These are phyloP conservation scores for Prunella vulgaris DNA, from an alignment of 257 asterid species.

Conservation along the genomic window DNA sequence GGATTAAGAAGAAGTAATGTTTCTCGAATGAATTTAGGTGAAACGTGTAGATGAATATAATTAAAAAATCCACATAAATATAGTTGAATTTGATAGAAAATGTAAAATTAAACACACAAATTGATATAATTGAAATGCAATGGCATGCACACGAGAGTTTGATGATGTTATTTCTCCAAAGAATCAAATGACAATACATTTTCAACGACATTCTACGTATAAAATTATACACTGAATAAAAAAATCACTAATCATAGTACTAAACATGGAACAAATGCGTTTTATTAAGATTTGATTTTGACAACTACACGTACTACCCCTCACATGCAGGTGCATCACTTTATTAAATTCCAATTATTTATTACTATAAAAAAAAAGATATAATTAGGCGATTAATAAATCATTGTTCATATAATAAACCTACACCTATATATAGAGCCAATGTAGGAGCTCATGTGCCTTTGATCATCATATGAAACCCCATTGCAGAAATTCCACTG, in stretches of 20 bases:
- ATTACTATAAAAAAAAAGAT: neutral
- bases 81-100: no score
- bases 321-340: slow-evolving; percentile 19
- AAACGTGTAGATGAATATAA: no score
- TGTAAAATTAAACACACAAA: no score
- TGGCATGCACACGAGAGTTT: no score
- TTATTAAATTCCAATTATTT: neutral
- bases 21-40: no score
- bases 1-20: no score
- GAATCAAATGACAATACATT: no score
- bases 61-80: no score
- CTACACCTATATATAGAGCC: slow-evolving; percentile 15
- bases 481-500: slow-evolving; percentile 31
- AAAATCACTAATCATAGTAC: neutral
- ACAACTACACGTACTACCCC: neutral
- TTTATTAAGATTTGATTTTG: neutral
- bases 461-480: slow-evolving; percentile 26
- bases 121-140: no score
- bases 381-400: neutral
- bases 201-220: neutral
- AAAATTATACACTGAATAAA: no score
- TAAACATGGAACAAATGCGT: slow-evolving; percentile 9
- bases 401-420: neutral
- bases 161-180: no score
- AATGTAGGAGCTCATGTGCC: slow-evolving; percentile 10